phyloP scores from a whole-genome alignment of 495 filamentous ascomycete species.

The Friedmanniomyces simplex region DNA sequence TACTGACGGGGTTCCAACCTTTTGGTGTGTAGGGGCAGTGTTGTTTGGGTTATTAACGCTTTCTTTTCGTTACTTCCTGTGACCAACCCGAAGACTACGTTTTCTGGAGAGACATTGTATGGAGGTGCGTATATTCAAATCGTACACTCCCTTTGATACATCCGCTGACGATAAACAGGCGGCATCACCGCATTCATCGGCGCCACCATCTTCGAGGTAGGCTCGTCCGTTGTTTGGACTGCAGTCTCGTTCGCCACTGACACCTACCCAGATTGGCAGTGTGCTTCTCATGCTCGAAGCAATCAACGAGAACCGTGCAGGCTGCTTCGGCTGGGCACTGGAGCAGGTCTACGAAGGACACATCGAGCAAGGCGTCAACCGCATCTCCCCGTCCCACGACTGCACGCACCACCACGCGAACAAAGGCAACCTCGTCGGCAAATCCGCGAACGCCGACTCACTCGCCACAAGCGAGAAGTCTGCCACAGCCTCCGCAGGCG shows the following conservation, averaged over 20 bases:
- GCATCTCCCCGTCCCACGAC: background rate
- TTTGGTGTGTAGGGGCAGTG: conserved; percentile 38
- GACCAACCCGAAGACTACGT: conserved; percentile 42
- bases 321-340: conserved; percentile 62
- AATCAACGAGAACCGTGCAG: conserved; percentile 53
- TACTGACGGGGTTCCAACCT: background rate
- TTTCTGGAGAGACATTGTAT: conserved; percentile 39
- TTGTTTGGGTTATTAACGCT: conserved; percentile 57
- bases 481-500: conserved; percentile 11
- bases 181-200: conserved; percentile 60
- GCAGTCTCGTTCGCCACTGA: background rate
- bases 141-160: too few relatives aligned
- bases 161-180: background rate
- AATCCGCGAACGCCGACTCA: conserved; percentile 4
- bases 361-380: background rate
- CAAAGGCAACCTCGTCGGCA: conserved; percentile 37
- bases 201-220: conserved; percentile 52
- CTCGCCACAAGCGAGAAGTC: background rate
- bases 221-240: background rate
- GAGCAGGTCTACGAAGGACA: conserved; percentile 12
- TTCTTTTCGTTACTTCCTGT: conserved; percentile 59
- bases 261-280: conserved; percentile 38
- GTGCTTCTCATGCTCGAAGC: conserved; percentile 58
- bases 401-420: conserved; percentile 49
- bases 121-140: conserved; percentile 31